A percentile compares a stretch with the other conserved stretches of the same genome.
phyloP scores from a whole-genome alignment of 1,139 yeast species.

The Scheffersomyces cryptocercus region DNA sequence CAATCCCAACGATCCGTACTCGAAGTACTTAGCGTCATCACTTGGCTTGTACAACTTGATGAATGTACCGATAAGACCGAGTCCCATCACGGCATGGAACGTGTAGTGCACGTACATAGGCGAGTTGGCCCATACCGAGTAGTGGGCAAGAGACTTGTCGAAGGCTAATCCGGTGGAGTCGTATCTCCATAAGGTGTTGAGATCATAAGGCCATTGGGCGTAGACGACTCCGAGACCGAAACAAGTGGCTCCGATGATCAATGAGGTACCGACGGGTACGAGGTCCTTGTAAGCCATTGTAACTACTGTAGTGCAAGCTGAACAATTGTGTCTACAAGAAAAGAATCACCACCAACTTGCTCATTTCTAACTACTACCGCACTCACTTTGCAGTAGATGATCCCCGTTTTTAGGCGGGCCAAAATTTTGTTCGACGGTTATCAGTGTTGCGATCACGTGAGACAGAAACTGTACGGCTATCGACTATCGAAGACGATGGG shows the following conservation, averaged over 20 bases:
- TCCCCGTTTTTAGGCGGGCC: too few species aligned
- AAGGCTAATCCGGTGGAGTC: conserved; percentile 55
- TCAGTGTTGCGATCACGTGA: too few species aligned
- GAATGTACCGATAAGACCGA: conserved; percentile 74
- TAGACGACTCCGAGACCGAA: conserved; percentile 80
- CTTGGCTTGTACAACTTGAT: conserved; percentile 83
- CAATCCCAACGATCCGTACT: conserved; percentile 79
- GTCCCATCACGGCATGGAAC: conserved; percentile 55
- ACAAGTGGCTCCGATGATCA: conserved; percentile 54
- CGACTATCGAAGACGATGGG: too few species aligned
- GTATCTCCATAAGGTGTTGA: conserved; percentile 67
- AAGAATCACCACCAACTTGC: too few species aligned
- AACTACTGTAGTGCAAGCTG: neutral
- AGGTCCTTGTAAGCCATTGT: conserved; percentile 44
- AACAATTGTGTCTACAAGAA: too few species aligned
- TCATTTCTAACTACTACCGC: too few species aligned
- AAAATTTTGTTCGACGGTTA: too few species aligned
- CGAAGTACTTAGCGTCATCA: conserved; percentile 82
- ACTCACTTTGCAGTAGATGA: too few species aligned
- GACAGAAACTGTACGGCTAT: too few species aligned
- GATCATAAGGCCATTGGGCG: conserved; percentile 81
- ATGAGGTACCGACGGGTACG: conserved; percentile 50
- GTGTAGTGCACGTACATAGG: conserved; percentile 62
- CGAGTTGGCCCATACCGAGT: conserved; percentile 66
- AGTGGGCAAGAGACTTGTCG: conserved; percentile 67